Evolutionary conservation across 1,139 yeast genomes (phyloP), one percentile per base, ranked within the genome.

Genomic region (Candida smagusa): DNA sequence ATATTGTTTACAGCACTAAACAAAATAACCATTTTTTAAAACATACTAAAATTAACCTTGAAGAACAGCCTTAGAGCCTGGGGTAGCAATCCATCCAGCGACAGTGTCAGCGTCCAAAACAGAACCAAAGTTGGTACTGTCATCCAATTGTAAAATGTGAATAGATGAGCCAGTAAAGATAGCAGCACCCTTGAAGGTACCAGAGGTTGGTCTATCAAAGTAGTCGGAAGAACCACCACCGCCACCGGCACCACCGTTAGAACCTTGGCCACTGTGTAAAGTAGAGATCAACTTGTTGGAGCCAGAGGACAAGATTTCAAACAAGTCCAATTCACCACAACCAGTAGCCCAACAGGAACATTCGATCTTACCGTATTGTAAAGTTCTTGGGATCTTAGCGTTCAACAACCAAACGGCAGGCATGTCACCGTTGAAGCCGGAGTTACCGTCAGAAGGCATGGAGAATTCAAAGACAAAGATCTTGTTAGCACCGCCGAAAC

Each of bases 181-280:
- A 46, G 79, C 96, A 47, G 96, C 97, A 52, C 95, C 97, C 71
- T 85, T 88, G 74, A 90, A 70, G 37, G 95, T 72, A 13, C 80
- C 75, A 45, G 69, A 58, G 35, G 84, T 76, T 55, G 97, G 97
- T 75, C 98, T 86, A 21, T 64, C 57, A 60, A 92, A 87, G 76
- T 81, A 89, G 66, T 89, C 95, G 51, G 81, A 72, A 44, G 96
- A 74, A 57, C 96, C 96, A 62, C 95, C 95, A 57, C 95, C 96
- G 59, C 83, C 84, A 38, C 47, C 50, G 39, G 54, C 50, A 29
- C 42, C 35, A 37, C 45, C 43, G 33, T 65, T 46, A 34, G 72
- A 50, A 49, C 80, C 79, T 74, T 89, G 96, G 55, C 87, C 88
- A 56, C 78, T 79, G 69, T 92, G 98, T 54, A 92, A 68, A 59